Evolutionary conservation across 257 asterid genomes (phyloP), one percentile per base, ranked within the genome.

Genomic region (Prunella vulgaris): DNA sequence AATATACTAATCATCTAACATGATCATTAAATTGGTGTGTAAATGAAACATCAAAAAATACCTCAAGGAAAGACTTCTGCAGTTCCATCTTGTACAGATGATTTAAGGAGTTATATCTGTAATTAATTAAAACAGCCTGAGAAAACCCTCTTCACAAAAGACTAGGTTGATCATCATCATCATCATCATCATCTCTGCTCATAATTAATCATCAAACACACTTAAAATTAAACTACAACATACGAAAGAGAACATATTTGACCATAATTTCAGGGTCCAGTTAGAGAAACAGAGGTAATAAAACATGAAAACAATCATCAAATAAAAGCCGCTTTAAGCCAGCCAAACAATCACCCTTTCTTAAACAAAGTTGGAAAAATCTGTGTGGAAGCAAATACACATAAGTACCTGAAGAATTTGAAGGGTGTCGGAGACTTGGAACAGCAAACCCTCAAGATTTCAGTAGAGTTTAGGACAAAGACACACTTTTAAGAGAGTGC

Each of bases 61-160:
- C 97, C 96, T 85, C 88, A 40, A 77, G 73, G 60, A 83, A 75
- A 64, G 79, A 51, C 46, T 80, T 80, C 51, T 81, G 80, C 18
- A 71, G 69, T 30, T 76, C 86, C 83, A 73, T 80, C 70, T 70
- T 52, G 59, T 52, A 20, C 5, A 18, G 27, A 52, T 18, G 27
- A 51, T 17, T 51, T 51, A 17, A 51, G 25, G 13, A 52, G 28
- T 52, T 20, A 5, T 21, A 52, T 52, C 59, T 52, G 59, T 17
- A 52, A 52, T 8, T 52, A 22, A 37, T 15, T 44, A 28, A 60
- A 70, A 21, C 62, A 71, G 25, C 33, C 40, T 24, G 32, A 58
- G 27, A 57, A 64, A 70, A 42, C 40, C 71, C 54, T 44, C 42
- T 21, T 25, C 24, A 65, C 28, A 60, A 71, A 62, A 61, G 46